A percentile compares a stretch with the other conserved stretches of the same genome.
Conservation (phyloP, 441 rosid genomes). For the Gossypium trilobum region DNA sequence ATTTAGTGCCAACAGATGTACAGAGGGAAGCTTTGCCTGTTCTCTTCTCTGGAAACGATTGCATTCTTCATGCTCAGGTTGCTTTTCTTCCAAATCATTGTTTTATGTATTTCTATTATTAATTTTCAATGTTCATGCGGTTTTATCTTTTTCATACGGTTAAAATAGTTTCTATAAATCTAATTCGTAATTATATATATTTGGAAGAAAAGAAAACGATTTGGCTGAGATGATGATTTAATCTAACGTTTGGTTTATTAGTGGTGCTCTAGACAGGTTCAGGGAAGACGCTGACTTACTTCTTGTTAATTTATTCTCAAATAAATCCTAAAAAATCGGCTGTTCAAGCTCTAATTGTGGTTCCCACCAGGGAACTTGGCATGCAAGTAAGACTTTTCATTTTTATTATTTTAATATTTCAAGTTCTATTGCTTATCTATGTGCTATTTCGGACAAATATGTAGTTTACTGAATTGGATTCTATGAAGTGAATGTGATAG, state of each 20-base stretch:
- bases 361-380: constrained; percentile 84
- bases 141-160: not conserved
- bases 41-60: constrained; percentile 60
- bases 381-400: constrained; percentile 51
- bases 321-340: constrained; percentile 55
- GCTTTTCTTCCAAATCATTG: constrained; percentile 3
- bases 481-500: not conserved
- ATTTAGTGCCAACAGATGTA: constrained; percentile 44
- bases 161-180: not conserved
- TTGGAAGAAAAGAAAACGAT: not conserved
- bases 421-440: not conserved
- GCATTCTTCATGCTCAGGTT: constrained; percentile 85
- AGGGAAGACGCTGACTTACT: constrained; percentile 80
- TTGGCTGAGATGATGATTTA: not conserved
- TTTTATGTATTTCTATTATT: not conserved
- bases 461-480: not conserved
- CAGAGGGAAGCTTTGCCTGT: constrained; percentile 65
- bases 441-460: not conserved
- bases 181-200: no score
- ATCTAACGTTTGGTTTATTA: constrained; percentile 20
- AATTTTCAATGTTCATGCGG: not conserved
- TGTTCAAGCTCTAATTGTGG: constrained; percentile 72
- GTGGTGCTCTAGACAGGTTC: constrained; percentile 68
- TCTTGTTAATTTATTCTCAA: constrained; percentile 50
- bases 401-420: not conserved